Evolutionary conservation across 2,329 filamentous ascomycete genomes (phyloP).

Genomic region (Aquanectria penicillioides): DNA sequence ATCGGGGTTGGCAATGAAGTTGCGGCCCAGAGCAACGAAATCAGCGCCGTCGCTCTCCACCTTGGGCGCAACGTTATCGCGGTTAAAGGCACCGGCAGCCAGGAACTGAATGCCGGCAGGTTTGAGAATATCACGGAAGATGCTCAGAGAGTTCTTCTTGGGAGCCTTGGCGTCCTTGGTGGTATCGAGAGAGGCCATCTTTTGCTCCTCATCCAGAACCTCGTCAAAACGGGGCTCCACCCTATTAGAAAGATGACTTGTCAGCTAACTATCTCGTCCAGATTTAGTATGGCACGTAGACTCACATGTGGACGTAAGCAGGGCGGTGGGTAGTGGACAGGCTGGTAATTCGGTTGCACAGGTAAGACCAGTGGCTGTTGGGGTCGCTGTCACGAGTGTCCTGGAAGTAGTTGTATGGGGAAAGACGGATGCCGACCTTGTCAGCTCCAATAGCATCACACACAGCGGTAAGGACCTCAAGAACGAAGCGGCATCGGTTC

Average conservation of each 20-base stretch:
- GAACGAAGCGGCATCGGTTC: constrained; percentile 33
- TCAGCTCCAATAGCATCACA: constrained; percentile 31
- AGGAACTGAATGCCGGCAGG: constrained; percentile 55
- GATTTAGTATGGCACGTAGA: no score
- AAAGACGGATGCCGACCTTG: constrained; percentile 34
- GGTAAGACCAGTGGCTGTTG: constrained; percentile 49
- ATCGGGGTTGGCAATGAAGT: constrained; percentile 46
- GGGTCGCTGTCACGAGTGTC: constrained; percentile 43
- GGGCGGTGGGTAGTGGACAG: constrained; percentile 48
- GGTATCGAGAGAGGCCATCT: constrained; percentile 49
- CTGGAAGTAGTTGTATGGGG: constrained; percentile 47
- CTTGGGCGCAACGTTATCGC: constrained; percentile 52
- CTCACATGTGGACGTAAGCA: constrained; percentile 57
- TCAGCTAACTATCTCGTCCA: no score
- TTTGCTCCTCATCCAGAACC: constrained; percentile 54
- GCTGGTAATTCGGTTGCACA: constrained; percentile 47
- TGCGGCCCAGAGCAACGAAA: constrained; percentile 43
- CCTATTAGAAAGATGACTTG: constrained; percentile 33
- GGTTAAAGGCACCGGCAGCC: constrained; percentile 58
- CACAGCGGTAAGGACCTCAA: constrained; percentile 31
- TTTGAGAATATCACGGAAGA: constrained; percentile 53
- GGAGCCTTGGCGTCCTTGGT: constrained; percentile 21
- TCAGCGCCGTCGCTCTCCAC: constrained; percentile 45
- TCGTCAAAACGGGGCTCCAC: constrained; percentile 59
- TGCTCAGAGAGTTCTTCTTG: constrained; percentile 46